Conservation (phyloP, 176 grass and related monocot species). For the Rhynchospora tenuis region DNA sequence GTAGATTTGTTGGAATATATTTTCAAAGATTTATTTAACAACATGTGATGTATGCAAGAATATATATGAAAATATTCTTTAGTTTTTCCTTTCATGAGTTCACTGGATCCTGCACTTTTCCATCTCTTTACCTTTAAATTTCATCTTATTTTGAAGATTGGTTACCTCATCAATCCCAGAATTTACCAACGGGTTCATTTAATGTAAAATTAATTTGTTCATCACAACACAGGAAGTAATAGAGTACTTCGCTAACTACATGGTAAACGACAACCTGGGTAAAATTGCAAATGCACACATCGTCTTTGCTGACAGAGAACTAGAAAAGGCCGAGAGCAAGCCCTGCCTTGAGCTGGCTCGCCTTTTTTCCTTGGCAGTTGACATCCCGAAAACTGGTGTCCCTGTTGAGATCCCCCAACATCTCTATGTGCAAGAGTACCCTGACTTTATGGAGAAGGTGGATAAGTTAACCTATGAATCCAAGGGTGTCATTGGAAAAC, state of each 20-base stretch:
- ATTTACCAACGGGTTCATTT: not conserved
- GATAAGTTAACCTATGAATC: slow-evolving; percentile 62
- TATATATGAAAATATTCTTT: not conserved
- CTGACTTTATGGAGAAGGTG: slow-evolving; percentile 93
- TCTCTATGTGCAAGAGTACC: slow-evolving; percentile 66
- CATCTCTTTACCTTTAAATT: not conserved
- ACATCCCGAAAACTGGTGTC: slow-evolving; percentile 90
- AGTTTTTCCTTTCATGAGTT: not conserved
- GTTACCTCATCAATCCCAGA: not conserved
- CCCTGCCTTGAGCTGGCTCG: slow-evolving; percentile 58
- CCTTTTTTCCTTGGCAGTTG: slow-evolving; percentile 77
- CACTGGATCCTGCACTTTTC: not conserved
- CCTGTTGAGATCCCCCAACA: slow-evolving; percentile 50
- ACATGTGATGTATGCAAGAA: not conserved
- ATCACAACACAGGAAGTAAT: slow-evolving; percentile 55
- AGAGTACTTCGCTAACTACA: slow-evolving; percentile 80
- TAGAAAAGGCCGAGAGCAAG: slow-evolving; percentile 30
- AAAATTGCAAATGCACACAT: slow-evolving; percentile 80
- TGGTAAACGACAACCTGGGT: slow-evolving; percentile 88
- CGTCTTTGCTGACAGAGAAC: slow-evolving; percentile 58
- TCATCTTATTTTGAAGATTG: not conserved
- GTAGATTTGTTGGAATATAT: not conserved
- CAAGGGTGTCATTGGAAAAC: slow-evolving; percentile 63
- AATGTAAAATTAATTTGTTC: not conserved
- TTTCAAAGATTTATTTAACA: too few relatives aligned